These are phyloP conservation scores for Nigrograna mackinnonii DNA, from an alignment of 2,329 filamentous ascomycete species.

Conservation along the genomic window DNA sequence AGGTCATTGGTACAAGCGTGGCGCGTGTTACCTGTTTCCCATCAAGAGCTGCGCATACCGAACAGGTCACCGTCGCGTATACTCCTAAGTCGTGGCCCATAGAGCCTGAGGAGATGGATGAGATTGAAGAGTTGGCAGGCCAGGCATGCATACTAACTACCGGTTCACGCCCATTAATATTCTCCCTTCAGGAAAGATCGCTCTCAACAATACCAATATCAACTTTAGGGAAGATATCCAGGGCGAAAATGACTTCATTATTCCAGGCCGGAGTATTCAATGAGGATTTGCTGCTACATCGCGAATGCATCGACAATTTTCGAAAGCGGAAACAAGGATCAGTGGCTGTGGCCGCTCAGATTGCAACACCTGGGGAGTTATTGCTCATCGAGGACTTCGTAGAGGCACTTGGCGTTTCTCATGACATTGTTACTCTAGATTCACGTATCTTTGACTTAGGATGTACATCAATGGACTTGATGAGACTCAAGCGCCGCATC, in stretches of 20 bases:
- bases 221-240: constrained; percentile 47
- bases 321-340: neutral
- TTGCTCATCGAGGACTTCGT: constrained; percentile 1
- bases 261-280: constrained; percentile 19
- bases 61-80: neutral
- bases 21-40: neutral
- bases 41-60: neutral
- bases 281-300: neutral
- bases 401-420: neutral
- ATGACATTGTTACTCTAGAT: constrained; percentile 3
- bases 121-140: neutral
- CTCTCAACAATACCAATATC: constrained; percentile 34
- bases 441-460: constrained; percentile 36
- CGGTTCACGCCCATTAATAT: neutral
- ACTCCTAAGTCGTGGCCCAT: neutral
- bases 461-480: constrained; percentile 46
- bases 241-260: constrained; percentile 35
- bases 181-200: neutral
- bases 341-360: neutral
- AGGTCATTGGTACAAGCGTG: neutral
- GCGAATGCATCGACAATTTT: neutral
- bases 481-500: constrained; percentile 43
- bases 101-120: neutral
- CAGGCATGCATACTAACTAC: neutral
- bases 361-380: neutral